Percentiles rank a stretch among this genome's conserved stretches.
These are phyloP conservation scores for Biancaea sappan DNA, from an alignment of 306 rosid genomes.

Conservation along the genomic window DNA sequence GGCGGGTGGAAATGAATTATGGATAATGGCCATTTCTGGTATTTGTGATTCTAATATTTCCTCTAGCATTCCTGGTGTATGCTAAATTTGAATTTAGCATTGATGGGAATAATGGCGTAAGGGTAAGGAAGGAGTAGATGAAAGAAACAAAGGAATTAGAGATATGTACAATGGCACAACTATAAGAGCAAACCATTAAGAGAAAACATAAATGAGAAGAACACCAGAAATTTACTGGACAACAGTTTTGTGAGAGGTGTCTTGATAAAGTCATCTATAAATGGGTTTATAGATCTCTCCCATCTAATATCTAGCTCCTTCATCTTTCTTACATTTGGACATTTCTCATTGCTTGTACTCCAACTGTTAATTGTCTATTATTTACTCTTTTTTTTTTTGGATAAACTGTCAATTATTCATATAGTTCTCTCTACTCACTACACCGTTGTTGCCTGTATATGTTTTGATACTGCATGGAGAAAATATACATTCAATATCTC, in stretches of 20 bases:
- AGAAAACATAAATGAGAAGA: no score
- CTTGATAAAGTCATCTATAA: background rate
- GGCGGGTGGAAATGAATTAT: background rate
- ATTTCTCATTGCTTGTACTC: background rate
- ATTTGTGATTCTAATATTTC: background rate
- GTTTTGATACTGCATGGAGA: no score
- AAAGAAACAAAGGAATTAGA: background rate
- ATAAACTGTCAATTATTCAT: no score
- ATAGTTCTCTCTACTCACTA: background rate
- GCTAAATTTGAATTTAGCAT: background rate
- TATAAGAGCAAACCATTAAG: background rate
- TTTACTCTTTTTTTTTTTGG: no score
- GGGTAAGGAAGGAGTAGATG: background rate
- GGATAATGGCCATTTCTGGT: background rate
- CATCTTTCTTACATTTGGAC: background rate
- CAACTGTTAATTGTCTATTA: background rate
- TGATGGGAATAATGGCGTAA: background rate
- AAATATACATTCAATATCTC: background rate
- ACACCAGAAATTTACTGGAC: no score
- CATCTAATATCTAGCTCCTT: background rate
- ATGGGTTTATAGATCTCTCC: background rate
- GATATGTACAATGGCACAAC: background rate
- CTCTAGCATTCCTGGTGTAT: background rate
- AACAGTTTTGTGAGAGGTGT: no score
- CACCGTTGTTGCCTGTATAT: background rate